Evolutionary conservation across 306 rosid genomes (phyloP).

Genomic region (Urtica urens): DNA sequence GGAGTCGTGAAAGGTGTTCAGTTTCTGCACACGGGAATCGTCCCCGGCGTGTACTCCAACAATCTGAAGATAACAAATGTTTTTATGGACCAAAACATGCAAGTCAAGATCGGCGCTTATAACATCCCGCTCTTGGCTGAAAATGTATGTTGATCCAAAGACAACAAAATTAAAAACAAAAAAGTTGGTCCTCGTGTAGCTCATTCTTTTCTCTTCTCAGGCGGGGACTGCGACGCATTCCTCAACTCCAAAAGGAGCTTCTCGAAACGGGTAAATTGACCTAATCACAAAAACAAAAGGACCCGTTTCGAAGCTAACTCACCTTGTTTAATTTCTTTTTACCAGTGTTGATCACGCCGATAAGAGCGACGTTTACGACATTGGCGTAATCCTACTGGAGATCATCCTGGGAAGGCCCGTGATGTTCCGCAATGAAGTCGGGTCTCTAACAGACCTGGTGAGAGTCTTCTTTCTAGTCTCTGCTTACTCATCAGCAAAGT

Average conservation of each 20-base stretch:
- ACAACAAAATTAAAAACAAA: too few relatives aligned
- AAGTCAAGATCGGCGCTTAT: constrained; percentile 66
- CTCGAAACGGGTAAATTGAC: constrained; percentile 50
- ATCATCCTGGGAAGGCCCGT: constrained; percentile 76
- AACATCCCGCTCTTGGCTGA: constrained; percentile 52
- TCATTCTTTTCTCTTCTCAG: constrained; percentile 24
- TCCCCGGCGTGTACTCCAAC: constrained; percentile 73
- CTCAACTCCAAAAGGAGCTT: constrained; percentile 40
- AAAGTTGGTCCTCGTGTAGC: too few relatives aligned
- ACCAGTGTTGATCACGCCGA: constrained; percentile 48
- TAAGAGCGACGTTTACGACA: constrained; percentile 76
- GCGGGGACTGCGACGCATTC: constrained; percentile 26
- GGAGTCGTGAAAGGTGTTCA: constrained; percentile 83
- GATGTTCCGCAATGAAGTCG: constrained; percentile 76
- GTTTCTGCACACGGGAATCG: constrained; percentile 87
- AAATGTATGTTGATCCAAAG: too few relatives aligned
- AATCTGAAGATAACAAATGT: constrained; percentile 76
- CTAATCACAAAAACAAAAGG: neutral
- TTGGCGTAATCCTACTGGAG: constrained; percentile 79
- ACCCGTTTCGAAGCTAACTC: neutral
- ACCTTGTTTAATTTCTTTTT: neutral
- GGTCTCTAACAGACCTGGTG: constrained; percentile 72
- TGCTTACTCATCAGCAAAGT: neutral
- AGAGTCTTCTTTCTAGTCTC: constrained; percentile 23
- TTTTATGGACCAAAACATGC: constrained; percentile 57